Evolutionary conservation across 345 rosid genomes (phyloP).

Genomic region (Sisymbrium altissimum): DNA sequence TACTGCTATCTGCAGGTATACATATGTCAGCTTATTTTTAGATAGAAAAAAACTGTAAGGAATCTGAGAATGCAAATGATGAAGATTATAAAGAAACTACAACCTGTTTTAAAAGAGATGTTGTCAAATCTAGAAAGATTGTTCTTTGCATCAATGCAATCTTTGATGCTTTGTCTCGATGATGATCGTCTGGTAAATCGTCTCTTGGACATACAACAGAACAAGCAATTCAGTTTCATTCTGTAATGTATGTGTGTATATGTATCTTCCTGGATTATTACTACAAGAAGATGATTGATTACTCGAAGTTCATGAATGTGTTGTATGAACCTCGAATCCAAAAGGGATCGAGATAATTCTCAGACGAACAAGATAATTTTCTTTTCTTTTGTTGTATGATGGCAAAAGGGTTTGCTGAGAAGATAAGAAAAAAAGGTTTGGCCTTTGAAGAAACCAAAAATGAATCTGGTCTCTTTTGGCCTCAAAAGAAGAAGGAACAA

Average conservation of each 20-base stretch:
- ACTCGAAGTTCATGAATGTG: constrained; percentile 34
- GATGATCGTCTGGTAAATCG: constrained; percentile 46
- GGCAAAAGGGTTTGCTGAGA: constrained; percentile 29
- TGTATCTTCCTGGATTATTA: constrained; percentile 28
- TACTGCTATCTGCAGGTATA: constrained; percentile 58
- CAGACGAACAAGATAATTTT: constrained; percentile 6
- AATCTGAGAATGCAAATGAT: neutral
- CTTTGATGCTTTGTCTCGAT: constrained; percentile 56
- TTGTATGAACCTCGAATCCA: constrained; percentile 24
- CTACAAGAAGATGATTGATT: constrained; percentile 30
- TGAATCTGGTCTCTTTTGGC: constrained; percentile 42
- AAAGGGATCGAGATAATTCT: constrained; percentile 26
- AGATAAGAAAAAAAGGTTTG: constrained; percentile 12
- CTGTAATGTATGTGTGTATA: constrained; percentile 18
- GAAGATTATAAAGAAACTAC: neutral
- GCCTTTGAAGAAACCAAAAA: constrained; percentile 44
- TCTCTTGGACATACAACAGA: constrained; percentile 57
- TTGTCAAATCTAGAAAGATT: constrained; percentile 56
- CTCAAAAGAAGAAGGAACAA: constrained; percentile 28
- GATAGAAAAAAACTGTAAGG: neutral
- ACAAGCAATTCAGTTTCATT: constrained; percentile 38
- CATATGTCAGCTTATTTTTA: neutral
- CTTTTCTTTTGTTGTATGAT: neutral
- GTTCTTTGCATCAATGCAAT: constrained; percentile 50
- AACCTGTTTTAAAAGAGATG: constrained; percentile 81